A percentile compares a stretch with the other conserved stretches of the same genome.
Evolutionary conservation across 495 filamentous ascomycete genomes (phyloP).

Genomic region (Penicillium lividum): DNA sequence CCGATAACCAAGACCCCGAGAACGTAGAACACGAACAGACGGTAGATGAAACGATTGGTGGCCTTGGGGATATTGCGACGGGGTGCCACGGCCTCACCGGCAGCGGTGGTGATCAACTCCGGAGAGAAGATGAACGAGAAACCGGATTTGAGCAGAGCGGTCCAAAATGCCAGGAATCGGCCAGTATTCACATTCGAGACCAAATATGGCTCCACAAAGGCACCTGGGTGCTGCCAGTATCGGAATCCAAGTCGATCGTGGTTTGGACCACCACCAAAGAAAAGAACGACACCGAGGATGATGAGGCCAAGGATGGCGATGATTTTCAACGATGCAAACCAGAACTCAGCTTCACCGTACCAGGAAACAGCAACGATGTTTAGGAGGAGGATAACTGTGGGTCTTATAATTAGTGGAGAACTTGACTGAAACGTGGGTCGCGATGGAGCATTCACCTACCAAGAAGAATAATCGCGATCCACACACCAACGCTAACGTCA

Average conservation of each 20-base stretch:
- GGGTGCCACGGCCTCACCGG: constrained; percentile 77
- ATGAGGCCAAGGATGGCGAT: constrained; percentile 71
- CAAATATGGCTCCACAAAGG: constrained; percentile 57
- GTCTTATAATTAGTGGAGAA: not conserved
- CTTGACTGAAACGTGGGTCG: not conserved
- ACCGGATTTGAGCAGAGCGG: constrained; percentile 44
- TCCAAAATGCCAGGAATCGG: constrained; percentile 45
- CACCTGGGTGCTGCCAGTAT: constrained; percentile 69
- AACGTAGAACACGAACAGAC: constrained; percentile 78
- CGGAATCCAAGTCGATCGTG: constrained; percentile 68
- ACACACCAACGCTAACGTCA: constrained; percentile 52
- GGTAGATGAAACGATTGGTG: constrained; percentile 78
- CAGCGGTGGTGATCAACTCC: constrained; percentile 74
- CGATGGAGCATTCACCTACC: constrained; percentile 35
- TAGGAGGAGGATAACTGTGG: constrained; percentile 56
- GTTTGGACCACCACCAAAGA: constrained; percentile 63
- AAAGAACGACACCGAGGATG: constrained; percentile 65
- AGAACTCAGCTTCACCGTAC: constrained; percentile 76
- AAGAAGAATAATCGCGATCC: constrained; percentile 71
- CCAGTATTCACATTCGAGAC: constrained; percentile 29
- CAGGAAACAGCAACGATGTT: constrained; percentile 69
- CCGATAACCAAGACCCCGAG: constrained; percentile 56
- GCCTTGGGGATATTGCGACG: constrained; percentile 75
- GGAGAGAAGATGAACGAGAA: constrained; percentile 63
- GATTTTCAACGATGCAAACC: constrained; percentile 73